A percentile compares a stretch with the other conserved stretches of the same genome.
These are phyloP conservation scores for Coccomyxa subellipsoidea DNA, from an alignment of 163 green algal species.

Conservation along the genomic window DNA sequence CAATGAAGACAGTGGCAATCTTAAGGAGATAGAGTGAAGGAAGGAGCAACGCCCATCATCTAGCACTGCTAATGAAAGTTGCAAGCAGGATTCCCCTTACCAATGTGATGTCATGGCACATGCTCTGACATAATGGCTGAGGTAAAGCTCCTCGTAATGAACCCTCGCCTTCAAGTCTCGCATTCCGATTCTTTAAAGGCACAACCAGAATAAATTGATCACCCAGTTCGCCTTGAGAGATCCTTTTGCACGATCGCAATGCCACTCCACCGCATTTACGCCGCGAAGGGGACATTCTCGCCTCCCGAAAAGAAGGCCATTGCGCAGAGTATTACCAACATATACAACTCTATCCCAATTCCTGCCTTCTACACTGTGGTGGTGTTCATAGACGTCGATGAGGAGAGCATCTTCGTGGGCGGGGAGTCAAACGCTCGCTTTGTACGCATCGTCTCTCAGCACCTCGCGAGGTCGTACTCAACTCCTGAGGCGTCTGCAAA, in stretches of 20 bases:
- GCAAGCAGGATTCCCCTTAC: no score
- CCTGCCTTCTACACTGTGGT: background rate
- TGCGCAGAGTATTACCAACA: background rate
- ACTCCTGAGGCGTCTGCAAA: background rate
- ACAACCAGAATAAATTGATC: no score
- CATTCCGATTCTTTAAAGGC: no score
- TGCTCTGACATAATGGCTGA: no score
- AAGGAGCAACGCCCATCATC: no score
- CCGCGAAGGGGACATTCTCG: background rate
- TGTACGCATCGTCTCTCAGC: background rate
- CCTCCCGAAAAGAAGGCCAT: background rate
- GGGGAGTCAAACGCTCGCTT: background rate
- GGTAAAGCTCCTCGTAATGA: no score
- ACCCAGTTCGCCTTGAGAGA: no score
- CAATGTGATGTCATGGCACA: no score
- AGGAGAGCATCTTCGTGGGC: background rate
- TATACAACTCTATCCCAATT: background rate
- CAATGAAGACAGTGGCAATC: no score
- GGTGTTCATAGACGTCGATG: background rate
- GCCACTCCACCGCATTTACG: background rate
- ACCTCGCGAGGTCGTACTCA: background rate
- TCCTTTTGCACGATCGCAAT: background rate
- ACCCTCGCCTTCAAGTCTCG: no score
- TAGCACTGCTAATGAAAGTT: no score
- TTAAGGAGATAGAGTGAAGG: no score